Percentiles rank a stretch among this genome's conserved stretches.
These are phyloP conservation scores for Hypoxylon lenormandii DNA, from an alignment of 495 filamentous ascomycete species.

Conservation along the genomic window DNA sequence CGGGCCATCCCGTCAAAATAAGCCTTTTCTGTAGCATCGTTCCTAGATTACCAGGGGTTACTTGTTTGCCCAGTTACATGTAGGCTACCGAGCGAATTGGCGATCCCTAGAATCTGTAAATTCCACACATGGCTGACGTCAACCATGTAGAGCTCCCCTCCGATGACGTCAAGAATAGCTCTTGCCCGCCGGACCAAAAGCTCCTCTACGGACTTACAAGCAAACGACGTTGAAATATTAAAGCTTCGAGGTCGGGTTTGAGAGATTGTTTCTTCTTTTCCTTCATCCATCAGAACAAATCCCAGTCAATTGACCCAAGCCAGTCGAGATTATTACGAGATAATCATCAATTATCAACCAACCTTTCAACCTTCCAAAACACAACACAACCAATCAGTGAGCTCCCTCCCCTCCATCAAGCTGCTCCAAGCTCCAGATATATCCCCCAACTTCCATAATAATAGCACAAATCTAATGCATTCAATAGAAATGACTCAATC, in stretches of 20 bases:
- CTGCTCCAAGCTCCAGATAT: neutral
- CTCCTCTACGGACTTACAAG: constrained; percentile 24
- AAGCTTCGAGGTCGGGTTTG: constrained; percentile 15
- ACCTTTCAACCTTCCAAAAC: neutral
- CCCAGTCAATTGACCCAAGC: neutral
- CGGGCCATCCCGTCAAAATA: constrained; percentile 3
- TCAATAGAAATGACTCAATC: constrained; percentile 52
- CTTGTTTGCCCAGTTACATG: neutral
- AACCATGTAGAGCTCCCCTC: constrained; percentile 10
- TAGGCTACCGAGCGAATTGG: constrained; percentile 1
- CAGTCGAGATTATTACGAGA: neutral
- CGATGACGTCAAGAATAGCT: constrained; percentile 37
- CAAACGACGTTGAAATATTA: constrained; percentile 34
- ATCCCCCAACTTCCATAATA: constrained; percentile 1
- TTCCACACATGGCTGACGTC: constrained; percentile 36
- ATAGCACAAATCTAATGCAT: neutral
- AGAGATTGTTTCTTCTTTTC: neutral
- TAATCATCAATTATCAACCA: neutral
- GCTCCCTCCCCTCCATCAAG: neutral
- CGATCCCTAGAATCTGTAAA: constrained; percentile 24
- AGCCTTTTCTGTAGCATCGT: neutral
- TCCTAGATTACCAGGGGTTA: constrained; percentile 13
- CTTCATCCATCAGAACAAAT: constrained; percentile 3
- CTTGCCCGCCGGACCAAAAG: constrained; percentile 29
- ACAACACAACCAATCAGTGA: constrained; percentile 26